These are phyloP conservation scores for Penicillium verhagenii DNA, from an alignment of 495 filamentous ascomycete species.

Conservation along the genomic window DNA sequence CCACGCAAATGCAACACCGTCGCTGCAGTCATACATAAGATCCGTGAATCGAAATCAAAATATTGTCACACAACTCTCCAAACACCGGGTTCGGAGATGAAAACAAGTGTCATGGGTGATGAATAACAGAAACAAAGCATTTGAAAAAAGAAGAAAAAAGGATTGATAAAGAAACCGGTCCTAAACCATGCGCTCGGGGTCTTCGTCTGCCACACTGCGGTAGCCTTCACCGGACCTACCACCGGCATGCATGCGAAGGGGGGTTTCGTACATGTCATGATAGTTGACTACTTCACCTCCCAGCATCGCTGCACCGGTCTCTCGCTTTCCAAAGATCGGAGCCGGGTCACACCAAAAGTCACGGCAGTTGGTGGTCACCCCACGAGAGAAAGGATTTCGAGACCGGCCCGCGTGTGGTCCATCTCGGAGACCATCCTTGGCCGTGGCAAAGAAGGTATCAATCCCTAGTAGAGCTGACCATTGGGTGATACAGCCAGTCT, in stretches of 20 bases:
- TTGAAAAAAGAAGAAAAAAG: too few species aligned
- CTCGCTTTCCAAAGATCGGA: slow-evolving; percentile 73
- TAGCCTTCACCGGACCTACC: slow-evolving; percentile 29
- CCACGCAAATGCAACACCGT: slow-evolving; percentile 25
- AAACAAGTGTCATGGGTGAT: background rate
- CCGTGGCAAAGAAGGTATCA: slow-evolving; percentile 86
- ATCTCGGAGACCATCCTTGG: slow-evolving; percentile 61
- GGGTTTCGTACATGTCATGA: slow-evolving; percentile 83
- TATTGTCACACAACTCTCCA: slow-evolving; percentile 11
- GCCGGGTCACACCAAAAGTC: slow-evolving; percentile 95
- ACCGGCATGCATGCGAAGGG: slow-evolving; percentile 57
- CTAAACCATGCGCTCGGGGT: slow-evolving; percentile 32
- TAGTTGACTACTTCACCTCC: slow-evolving; percentile 83
- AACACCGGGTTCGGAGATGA: background rate
- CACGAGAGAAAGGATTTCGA: slow-evolving; percentile 81
- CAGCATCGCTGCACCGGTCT: slow-evolving; percentile 71
- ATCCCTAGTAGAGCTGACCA: slow-evolving; percentile 85
- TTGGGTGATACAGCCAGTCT: slow-evolving; percentile 65
- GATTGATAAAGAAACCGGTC: background rate
- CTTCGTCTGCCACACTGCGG: slow-evolving; percentile 42
- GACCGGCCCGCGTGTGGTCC: slow-evolving; percentile 48
- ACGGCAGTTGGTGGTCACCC: slow-evolving; percentile 80
- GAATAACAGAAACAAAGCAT: background rate
- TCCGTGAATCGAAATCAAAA: background rate
- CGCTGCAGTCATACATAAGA: slow-evolving; percentile 20